Evolutionary conservation across 805 yeast species (phyloP).

Genomic region (Pichia nanzhaoensis): DNA sequence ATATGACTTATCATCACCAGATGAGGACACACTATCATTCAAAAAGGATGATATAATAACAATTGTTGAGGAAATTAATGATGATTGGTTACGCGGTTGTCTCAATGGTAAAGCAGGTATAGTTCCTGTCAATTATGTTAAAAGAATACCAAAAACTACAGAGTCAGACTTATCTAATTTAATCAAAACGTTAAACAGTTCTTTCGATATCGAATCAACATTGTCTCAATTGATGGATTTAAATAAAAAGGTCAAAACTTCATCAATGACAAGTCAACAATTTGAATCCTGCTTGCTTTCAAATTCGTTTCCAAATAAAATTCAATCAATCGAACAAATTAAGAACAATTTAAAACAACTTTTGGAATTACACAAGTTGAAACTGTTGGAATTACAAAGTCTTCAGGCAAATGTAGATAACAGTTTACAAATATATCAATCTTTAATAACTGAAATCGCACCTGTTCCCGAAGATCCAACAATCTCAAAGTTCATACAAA

Average conservation of each 20-base stretch:
- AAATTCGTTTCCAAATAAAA: constrained; percentile 62
- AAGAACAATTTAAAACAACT: constrained; percentile 68
- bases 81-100: constrained; percentile 96
- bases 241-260: constrained; percentile 29
- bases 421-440: constrained; percentile 66
- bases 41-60: constrained; percentile 81
- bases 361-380: constrained; percentile 69
- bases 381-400: constrained; percentile 69
- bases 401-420: constrained; percentile 63
- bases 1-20: constrained; percentile 71
- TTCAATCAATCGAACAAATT: constrained; percentile 64
- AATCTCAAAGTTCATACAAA: constrained; percentile 9
- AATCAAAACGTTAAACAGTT: constrained; percentile 46
- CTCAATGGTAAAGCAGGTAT: constrained; percentile 76
- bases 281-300: constrained; percentile 37
- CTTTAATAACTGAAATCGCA: constrained; percentile 32
- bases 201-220: constrained; percentile 63
- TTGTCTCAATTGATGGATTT: constrained; percentile 44
- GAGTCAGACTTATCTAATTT: constrained; percentile 45
- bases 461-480: constrained; percentile 14
- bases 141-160: constrained; percentile 63
- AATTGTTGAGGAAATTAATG: constrained; percentile 78
- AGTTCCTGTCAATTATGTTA: constrained; percentile 88
- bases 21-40: constrained; percentile 84
- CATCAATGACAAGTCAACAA: constrained; percentile 30